These are phyloP conservation scores for Taphrina sp. DNA, from an alignment of 1,139 yeast species.

Conservation along the genomic window DNA sequence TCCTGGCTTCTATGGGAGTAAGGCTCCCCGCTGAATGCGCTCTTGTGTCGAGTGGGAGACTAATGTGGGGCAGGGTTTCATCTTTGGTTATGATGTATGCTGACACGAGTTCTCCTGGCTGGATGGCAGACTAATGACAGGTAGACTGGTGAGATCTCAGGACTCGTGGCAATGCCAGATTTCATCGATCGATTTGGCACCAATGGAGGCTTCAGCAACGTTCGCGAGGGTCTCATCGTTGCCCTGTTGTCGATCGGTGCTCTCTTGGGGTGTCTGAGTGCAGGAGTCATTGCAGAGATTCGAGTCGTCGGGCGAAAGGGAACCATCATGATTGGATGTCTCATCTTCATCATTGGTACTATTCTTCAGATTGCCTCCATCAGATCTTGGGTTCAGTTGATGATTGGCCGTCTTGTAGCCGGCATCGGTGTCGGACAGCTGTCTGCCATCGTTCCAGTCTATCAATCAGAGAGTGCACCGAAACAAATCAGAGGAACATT, in stretches of 20 bases:
- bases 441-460: constrained; percentile 64
- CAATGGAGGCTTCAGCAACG: constrained; percentile 36
- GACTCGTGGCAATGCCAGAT: constrained; percentile 69
- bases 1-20: constrained; percentile 25
- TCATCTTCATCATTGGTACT: constrained; percentile 54
- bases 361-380: constrained; percentile 54
- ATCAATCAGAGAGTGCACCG: constrained; percentile 71
- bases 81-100: constrained; percentile 22
- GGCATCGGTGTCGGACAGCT: constrained; percentile 66
- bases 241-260: constrained; percentile 58
- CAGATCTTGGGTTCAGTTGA: constrained; percentile 56
- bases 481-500: constrained; percentile 65
- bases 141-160: constrained; percentile 77
- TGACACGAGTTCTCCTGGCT: too few relatives aligned
- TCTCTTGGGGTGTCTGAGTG: constrained; percentile 53
- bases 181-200: constrained; percentile 56
- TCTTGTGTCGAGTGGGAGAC: too few relatives aligned
- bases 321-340: constrained; percentile 51
- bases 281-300: constrained; percentile 52
- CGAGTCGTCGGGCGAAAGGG: constrained; percentile 51
- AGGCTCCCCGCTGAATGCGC: too few relatives aligned
- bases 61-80: too few relatives aligned
- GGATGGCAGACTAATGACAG: too few relatives aligned
- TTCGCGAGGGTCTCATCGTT: constrained; percentile 53
- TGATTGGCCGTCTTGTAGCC: constrained; percentile 43